Conservation (phyloP, 306 rosid species). For the Cyclanthera cordifolia region DNA sequence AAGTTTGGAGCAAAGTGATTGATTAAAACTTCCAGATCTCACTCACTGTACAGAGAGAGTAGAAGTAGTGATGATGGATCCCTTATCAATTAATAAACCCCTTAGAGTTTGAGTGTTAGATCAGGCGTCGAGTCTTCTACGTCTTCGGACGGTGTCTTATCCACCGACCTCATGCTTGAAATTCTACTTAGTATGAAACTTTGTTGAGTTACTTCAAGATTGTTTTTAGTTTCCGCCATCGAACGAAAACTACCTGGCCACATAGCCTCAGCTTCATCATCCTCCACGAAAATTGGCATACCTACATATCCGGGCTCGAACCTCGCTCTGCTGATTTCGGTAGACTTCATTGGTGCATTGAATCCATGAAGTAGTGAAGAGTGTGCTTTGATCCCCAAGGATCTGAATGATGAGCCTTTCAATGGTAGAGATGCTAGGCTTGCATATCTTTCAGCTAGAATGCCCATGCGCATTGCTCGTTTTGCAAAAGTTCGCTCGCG, state of each 20-base stretch:
- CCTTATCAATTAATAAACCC: background rate
- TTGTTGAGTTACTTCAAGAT: slow-evolving; percentile 19
- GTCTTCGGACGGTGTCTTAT: slow-evolving; percentile 34
- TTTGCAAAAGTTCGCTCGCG: slow-evolving; percentile 75
- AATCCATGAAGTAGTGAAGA: slow-evolving; percentile 57
- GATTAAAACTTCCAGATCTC: slow-evolving; percentile 22
- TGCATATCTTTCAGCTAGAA: slow-evolving; percentile 55
- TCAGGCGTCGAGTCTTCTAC: slow-evolving; percentile 51
- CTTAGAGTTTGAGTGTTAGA: slow-evolving; percentile 70
- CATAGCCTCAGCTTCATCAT: slow-evolving; percentile 51
- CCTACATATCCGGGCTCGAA: slow-evolving; percentile 49
- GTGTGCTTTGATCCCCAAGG: slow-evolving; percentile 76
- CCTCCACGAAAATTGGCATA: slow-evolving; percentile 54
- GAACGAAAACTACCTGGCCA: slow-evolving; percentile 92
- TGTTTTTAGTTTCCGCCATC: slow-evolving; percentile 23
- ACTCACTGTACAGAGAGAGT: slow-evolving; percentile 35
- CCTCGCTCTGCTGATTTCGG: slow-evolving; percentile 32
- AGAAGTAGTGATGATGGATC: slow-evolving; percentile 16
- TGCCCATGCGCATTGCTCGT: slow-evolving; percentile 72
- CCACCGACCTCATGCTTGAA: slow-evolving; percentile 38
- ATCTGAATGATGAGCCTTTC: slow-evolving; percentile 56
- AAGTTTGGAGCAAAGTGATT: background rate
- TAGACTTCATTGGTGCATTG: slow-evolving; percentile 36
- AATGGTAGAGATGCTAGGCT: slow-evolving; percentile 65
- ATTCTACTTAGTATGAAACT: slow-evolving; percentile 36